A percentile compares a stretch with the other conserved stretches of the same genome.
phyloP scores from a whole-genome alignment of 1,284 basidiomycete genomes.

The Tilletiaria anomala region DNA sequence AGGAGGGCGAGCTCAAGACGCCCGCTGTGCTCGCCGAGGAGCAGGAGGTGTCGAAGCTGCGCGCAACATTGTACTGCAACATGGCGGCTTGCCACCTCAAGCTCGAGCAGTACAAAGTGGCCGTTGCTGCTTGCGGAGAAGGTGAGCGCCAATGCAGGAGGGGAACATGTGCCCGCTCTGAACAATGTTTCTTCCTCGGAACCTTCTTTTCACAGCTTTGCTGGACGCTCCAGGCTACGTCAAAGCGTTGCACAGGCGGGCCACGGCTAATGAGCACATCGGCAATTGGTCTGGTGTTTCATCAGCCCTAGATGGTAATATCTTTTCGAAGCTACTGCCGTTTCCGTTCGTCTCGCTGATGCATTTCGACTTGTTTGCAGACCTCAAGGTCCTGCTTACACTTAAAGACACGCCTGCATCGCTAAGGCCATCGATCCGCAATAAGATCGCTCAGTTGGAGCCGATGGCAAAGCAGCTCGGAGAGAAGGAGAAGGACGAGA shows the following conservation, averaged over 20 bases:
- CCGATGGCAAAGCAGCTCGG: slow-evolving; percentile 59
- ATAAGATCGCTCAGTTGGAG: slow-evolving; percentile 38
- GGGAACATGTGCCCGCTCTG: not conserved
- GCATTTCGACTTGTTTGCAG: slow-evolving; percentile 4
- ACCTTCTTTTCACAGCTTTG: slow-evolving; percentile 50
- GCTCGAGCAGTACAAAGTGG: slow-evolving; percentile 48
- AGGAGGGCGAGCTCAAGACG: too few species aligned
- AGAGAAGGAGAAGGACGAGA: slow-evolving; percentile 76
- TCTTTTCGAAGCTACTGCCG: not conserved
- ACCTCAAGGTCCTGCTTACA: slow-evolving; percentile 53
- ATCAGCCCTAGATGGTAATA: slow-evolving; percentile 64
- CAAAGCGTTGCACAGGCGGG: slow-evolving; percentile 77
- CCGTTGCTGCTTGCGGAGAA: slow-evolving; percentile 55
- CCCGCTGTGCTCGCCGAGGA: too few species aligned
- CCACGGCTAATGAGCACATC: slow-evolving; percentile 64
- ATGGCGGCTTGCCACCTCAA: slow-evolving; percentile 65
- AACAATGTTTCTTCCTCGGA: slow-evolving; percentile 19
- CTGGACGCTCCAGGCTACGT: slow-evolving; percentile 66
- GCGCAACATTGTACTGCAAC: slow-evolving; percentile 51
- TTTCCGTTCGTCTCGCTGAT: not conserved
- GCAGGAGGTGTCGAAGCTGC: slow-evolving; percentile 9
- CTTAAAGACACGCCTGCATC: slow-evolving; percentile 51
- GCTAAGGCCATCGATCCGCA: slow-evolving; percentile 34
- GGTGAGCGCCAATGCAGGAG: too few species aligned
- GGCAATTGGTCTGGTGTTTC: slow-evolving; percentile 67